Conservation (phyloP, 257 asterid species). For the Lithospermum erythrorhizon region DNA sequence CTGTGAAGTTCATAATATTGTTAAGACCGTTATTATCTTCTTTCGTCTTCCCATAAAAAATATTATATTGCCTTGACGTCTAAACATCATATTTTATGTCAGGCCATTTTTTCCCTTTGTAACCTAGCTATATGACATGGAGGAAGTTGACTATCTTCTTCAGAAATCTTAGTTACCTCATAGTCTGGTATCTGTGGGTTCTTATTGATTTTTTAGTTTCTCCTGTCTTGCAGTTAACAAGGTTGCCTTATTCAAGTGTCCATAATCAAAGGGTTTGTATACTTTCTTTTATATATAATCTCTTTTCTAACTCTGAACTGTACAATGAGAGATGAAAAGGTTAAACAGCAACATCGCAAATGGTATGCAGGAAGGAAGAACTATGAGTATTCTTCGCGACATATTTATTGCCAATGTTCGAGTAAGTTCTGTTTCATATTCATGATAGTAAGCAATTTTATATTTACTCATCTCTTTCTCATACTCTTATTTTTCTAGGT, state of each 20-base stretch:
- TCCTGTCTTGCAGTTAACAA: conserved; percentile 43
- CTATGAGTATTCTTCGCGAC: conserved; percentile 48
- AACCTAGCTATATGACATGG: too few species aligned
- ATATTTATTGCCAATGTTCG: conserved; percentile 74
- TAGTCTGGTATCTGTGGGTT: not conserved
- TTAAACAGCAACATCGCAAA: conserved; percentile 1
- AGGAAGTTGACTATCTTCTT: too few species aligned
- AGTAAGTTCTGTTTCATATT: conserved; percentile 32
- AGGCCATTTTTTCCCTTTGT: too few species aligned
- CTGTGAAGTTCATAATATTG: not conserved
- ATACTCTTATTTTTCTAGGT: conserved; percentile 30
- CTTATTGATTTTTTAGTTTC: conserved; percentile 8
- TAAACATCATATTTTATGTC: too few species aligned
- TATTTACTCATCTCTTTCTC: conserved; percentile 3
- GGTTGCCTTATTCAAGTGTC: conserved; percentile 14
- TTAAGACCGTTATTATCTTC: not conserved
- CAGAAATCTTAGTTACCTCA: not conserved
- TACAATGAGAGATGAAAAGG: not conserved
- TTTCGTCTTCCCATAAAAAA: too few species aligned
- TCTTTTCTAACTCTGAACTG: not conserved
- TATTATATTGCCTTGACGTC: too few species aligned
- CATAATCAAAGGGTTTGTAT: conserved; percentile 30
- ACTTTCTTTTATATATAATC: conserved; percentile 1
- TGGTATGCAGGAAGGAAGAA: conserved; percentile 54
- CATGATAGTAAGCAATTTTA: conserved; percentile 5